These are phyloP conservation scores for Lippia alba DNA, from an alignment of 305 asterid genomes.

Conservation along the genomic window DNA sequence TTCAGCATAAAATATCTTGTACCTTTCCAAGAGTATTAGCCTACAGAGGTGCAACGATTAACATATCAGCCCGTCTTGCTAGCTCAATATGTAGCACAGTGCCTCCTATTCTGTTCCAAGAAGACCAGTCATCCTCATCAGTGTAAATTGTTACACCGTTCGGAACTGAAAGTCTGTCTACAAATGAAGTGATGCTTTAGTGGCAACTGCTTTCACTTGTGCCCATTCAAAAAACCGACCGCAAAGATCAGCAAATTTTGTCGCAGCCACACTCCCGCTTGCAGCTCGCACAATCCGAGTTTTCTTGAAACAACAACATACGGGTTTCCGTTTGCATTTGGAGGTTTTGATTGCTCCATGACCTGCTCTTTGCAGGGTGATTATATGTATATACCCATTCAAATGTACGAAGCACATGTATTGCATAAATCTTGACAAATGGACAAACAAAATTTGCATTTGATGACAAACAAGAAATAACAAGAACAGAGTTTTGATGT, in stretches of 20 bases:
- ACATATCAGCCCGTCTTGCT: slow-evolving; percentile 84
- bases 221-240: slow-evolving; percentile 81
- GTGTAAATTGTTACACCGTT: slow-evolving; percentile 69
- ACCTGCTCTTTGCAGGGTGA: slow-evolving; percentile 34
- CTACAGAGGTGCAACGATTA: slow-evolving; percentile 91
- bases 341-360: slow-evolving; percentile 46
- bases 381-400: background rate
- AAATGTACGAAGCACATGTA: background rate
- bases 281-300: slow-evolving; percentile 81
- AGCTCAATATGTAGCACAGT: slow-evolving; percentile 83
- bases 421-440: background rate
- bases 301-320: slow-evolving; percentile 52
- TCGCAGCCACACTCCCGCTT: slow-evolving; percentile 93
- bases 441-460: background rate
- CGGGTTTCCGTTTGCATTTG: slow-evolving; percentile 35
- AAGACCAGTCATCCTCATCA: slow-evolving; percentile 89
- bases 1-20: background rate
- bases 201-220: slow-evolving; percentile 81
- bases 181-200: slow-evolving; percentile 77
- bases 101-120: slow-evolving; percentile 77
- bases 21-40: slow-evolving; percentile 96
- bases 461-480: no score
- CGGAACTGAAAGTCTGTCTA: slow-evolving; percentile 69
- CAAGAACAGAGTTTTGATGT: background rate
- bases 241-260: slow-evolving; percentile 83